Evolutionary conservation across 768 basidiomycete species (phyloP), one percentile per base, ranked within the genome.

Genomic region (Tylopilus intermedius): DNA sequence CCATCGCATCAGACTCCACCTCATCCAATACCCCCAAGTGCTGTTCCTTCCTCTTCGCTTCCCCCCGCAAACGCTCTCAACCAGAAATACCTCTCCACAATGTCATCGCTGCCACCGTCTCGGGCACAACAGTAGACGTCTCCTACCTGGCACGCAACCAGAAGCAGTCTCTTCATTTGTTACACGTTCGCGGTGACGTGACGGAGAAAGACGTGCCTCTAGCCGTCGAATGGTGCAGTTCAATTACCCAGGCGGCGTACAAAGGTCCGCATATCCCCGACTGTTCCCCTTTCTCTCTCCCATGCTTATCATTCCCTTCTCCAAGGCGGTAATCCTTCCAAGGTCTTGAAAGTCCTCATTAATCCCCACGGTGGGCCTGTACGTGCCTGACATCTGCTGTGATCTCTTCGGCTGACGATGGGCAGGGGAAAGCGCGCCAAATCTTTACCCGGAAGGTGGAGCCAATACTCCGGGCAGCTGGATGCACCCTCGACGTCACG

Each of bases 331-430:
- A 77, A 78, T 58, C 81, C 76, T 21, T 66, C 73, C 46, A 76
- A 84, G 43, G 71, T 73, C 18, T 63, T 94, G 29, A 81, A 82
- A 56, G 77, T 93, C 8, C 63, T 94, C 40, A 75, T 94, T 37
- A 94, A 94, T 66, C 92, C 92, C 8, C 70, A 77, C 50, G 83
- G 91, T 47, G 92, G 92, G n/a, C 76, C 74, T 21, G 90, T 90
- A 63, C 29, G 84, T 73, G 1, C 35, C 21, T 21, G 38, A 18
- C 6, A 15, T 45, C 10, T n/a, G 6, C 48, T 22, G 10, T 5
- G 9, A 18, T 39, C 8, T 21, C 50, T 21, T 47, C 32, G 45
- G 24, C 49, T 51, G 33, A 56, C 49, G 9, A 11, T 46, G 24
- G 22, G 8, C 58, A 93, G 88, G 83, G 86, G 50, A 84, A 82